phyloP scores from a whole-genome alignment of 2,329 filamentous ascomycete genomes.

The Neoarthrinium moseri region DNA sequence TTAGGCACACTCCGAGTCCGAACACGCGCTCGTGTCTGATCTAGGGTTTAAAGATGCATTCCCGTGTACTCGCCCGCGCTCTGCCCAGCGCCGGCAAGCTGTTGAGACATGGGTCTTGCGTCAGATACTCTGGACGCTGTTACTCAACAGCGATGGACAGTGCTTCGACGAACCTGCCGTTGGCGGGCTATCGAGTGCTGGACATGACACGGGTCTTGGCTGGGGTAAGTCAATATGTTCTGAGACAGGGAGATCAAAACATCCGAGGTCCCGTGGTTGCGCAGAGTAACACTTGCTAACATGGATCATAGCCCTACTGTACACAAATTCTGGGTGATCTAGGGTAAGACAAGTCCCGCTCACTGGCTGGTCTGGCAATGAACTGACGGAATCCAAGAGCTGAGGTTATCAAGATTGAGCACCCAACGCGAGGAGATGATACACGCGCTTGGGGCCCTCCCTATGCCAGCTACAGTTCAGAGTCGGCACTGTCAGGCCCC shows the following conservation, averaged over 20 bases:
- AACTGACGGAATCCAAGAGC: conserved; percentile 51
- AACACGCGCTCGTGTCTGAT: no score
- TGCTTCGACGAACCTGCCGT: conserved; percentile 48
- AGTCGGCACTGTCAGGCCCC: conserved; percentile 60
- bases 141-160: conserved; percentile 27
- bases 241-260: neutral
- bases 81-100: no score
- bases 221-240: conserved; percentile 61
- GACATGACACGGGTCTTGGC: conserved; percentile 97
- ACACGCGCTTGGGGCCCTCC: conserved; percentile 96
- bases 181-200: conserved; percentile 84
- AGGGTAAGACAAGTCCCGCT: conserved; percentile 60
- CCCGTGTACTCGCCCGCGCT: no score
- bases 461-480: conserved; percentile 74
- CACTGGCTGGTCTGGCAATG: conserved; percentile 17
- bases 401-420: conserved; percentile 96
- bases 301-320: conserved; percentile 74
- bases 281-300: conserved; percentile 10
- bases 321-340: conserved; percentile 96
- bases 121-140: no score
- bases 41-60: no score
- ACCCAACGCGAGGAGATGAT: conserved; percentile 87
- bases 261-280: neutral
- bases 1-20: no score
- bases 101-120: no score